Conservation (phyloP, 352 stramenopile genomes). For the Lagenidium giganteum region DNA sequence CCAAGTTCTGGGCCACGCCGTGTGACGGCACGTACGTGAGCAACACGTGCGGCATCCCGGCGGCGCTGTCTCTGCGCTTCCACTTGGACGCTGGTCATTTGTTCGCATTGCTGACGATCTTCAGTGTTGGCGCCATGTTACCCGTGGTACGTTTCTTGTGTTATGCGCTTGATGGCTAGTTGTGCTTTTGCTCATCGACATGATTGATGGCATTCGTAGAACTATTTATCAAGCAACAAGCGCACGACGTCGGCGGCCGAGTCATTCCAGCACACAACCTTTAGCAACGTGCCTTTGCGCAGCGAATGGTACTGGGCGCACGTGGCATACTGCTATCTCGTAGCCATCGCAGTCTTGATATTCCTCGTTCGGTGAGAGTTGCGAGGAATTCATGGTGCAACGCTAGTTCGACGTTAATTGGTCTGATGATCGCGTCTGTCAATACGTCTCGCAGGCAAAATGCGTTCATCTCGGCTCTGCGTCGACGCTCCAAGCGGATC, state of each 20-base stretch:
- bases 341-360: constrained; percentile 39
- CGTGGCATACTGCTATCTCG: constrained; percentile 71
- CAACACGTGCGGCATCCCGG: constrained; percentile 60
- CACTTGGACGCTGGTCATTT: constrained; percentile 60
- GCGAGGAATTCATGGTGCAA: too few species aligned
- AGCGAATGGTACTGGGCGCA: constrained; percentile 80
- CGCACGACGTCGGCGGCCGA: constrained; percentile 22
- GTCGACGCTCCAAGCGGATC: constrained; percentile 53
- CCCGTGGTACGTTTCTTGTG: constrained; percentile 56
- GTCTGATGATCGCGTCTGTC: neutral
- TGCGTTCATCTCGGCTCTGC: constrained; percentile 36
- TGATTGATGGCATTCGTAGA: constrained; percentile 25
- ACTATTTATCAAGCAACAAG: constrained; percentile 57
- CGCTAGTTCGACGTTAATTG: neutral
- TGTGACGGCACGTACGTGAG: constrained; percentile 52
- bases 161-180: too few species aligned
- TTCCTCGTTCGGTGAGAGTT: constrained; percentile 35
- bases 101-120: constrained; percentile 55
- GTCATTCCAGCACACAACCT: constrained; percentile 74
- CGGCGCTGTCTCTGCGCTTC: constrained; percentile 60
- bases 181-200: neutral
- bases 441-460: constrained; percentile 33
- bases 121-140: constrained; percentile 62
- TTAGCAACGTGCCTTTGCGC: constrained; percentile 75
- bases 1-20: constrained; percentile 36